phyloP scores from a whole-genome alignment of 1,284 basidiomycete genomes.

The Meira miltonrushii region DNA sequence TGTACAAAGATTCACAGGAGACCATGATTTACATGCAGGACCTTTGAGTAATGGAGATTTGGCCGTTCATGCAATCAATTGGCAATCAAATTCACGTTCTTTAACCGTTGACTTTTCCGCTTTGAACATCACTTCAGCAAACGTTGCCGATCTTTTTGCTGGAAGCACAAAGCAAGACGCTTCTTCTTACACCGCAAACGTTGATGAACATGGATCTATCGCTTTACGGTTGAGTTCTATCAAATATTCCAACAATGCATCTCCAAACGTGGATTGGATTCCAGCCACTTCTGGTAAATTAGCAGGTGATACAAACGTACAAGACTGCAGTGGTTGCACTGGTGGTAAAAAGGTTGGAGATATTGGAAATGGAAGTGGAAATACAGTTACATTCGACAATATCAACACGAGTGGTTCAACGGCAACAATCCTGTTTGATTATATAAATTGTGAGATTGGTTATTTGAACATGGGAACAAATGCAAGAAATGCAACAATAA shows the following conservation, averaged over 20 bases:
- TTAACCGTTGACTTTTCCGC: slow-evolving; percentile 25
- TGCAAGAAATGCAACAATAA: slow-evolving; percentile 18
- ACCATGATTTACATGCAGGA: slow-evolving; percentile 26
- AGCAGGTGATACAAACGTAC: slow-evolving; percentile 12
- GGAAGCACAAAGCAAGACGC: slow-evolving; percentile 8
- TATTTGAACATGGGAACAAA: slow-evolving; percentile 15
- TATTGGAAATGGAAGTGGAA: slow-evolving; percentile 14
- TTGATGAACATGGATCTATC: slow-evolving; percentile 25
- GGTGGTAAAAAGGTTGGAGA: slow-evolving; percentile 21
- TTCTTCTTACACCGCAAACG: slow-evolving; percentile 16
- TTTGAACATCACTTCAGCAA: slow-evolving; percentile 20
- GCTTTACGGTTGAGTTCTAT: slow-evolving; percentile 25
- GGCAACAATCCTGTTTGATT: slow-evolving; percentile 26
- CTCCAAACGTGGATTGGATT: slow-evolving; percentile 16
- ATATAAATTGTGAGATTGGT: slow-evolving; percentile 29
- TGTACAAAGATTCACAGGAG: slow-evolving; percentile 22
- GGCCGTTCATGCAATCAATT: slow-evolving; percentile 26
- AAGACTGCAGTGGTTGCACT: slow-evolving; percentile 23
- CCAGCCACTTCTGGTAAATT: slow-evolving; percentile 16
- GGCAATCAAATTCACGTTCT: slow-evolving; percentile 16
- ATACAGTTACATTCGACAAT: slow-evolving; percentile 18
- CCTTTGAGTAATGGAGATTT: slow-evolving; percentile 24
- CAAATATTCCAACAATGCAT: slow-evolving; percentile 6
- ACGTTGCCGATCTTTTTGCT: slow-evolving; percentile 23
- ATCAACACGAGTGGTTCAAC: slow-evolving; percentile 10